These are phyloP conservation scores for Solanum acaule DNA, from an alignment of 257 asterid genomes.

Conservation along the genomic window DNA sequence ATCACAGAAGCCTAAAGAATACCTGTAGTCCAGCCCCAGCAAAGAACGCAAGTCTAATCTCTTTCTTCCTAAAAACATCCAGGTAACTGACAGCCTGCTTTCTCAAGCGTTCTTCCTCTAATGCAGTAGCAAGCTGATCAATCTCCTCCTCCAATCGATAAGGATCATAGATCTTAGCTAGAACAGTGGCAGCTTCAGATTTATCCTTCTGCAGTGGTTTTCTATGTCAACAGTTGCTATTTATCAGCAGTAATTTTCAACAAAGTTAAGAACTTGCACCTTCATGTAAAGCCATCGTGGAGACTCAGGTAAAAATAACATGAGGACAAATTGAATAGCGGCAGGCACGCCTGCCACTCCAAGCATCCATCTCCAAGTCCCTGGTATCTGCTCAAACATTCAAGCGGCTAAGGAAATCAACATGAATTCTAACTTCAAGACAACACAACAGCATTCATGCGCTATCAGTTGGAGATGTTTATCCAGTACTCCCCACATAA, in stretches of 20 bases:
- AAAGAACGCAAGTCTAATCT: constrained; percentile 75
- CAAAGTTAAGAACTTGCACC: constrained; percentile 17
- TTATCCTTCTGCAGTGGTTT: constrained; percentile 54
- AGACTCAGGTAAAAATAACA: constrained; percentile 90
- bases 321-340: constrained; percentile 56
- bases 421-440: not conserved
- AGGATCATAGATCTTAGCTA: constrained; percentile 85
- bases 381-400: constrained; percentile 56
- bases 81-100: constrained; percentile 35
- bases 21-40: constrained; percentile 97
- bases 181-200: constrained; percentile 71
- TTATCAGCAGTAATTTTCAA: not conserved
- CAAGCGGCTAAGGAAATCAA: constrained; percentile 2
- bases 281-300: constrained; percentile 96
- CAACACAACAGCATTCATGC: not conserved
- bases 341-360: constrained; percentile 90
- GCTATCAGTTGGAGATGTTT: not conserved
- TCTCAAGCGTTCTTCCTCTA: constrained; percentile 65
- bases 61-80: constrained; percentile 63
- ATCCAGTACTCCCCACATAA: not conserved
- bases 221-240: not conserved
- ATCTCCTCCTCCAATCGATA: constrained; percentile 71
- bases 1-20: not conserved
- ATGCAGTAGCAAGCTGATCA: constrained; percentile 67
- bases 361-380: constrained; percentile 99